Evolutionary conservation across 2,329 filamentous ascomycete genomes (phyloP), one percentile per base, ranked within the genome.

Genomic region (Septoria petroselini): DNA sequence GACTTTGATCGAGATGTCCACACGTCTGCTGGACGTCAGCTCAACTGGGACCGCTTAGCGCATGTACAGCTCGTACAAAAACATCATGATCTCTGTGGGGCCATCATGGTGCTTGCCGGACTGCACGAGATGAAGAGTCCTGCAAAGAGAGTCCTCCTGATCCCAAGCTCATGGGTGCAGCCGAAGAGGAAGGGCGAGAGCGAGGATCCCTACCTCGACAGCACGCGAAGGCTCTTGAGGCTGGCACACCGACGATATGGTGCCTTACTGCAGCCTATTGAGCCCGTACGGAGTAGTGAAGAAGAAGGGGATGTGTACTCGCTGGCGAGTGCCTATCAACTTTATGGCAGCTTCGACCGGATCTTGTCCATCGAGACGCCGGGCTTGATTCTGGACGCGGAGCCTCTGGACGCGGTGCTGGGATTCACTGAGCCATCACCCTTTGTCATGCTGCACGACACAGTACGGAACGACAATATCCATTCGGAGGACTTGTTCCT

Each of bases 71-170:
- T 76, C 7, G 73, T 71, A 21, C 65, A 66, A 17, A 66, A 68
- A 17, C 73, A 74, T 31, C 68, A 70, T 31, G 70, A 74, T 53
- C 65, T 76, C n/a, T 77, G 75, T 64, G 73, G 66, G 34, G 71
- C 74, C 0, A 69, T 77, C 43, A 76, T 77, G 73, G 63, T 76
- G 27, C 69, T 77, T 33, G 71, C 69, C 2, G 74, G 75, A 29
- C 53, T 77, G 31, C 69, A 75, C 38, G 60, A 65, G 30, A 64
- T 71, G 58, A 73, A 69, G 58, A 74, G 71, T 45, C 74, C 74
- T 0, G 74, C 74, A 4, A 67, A 66, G 51, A 65, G 68, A 41
- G 62, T 76, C 4, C 57, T 77, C 25, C 53, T 76, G 52, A 76
- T 77, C 52, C 74, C 74, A 4, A 64, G 56, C 21, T 55, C 54